Evolutionary conservation across 83 land plant genomes (phyloP), one percentile per base, ranked within the genome.

Genomic region (Thuja plicata): DNA sequence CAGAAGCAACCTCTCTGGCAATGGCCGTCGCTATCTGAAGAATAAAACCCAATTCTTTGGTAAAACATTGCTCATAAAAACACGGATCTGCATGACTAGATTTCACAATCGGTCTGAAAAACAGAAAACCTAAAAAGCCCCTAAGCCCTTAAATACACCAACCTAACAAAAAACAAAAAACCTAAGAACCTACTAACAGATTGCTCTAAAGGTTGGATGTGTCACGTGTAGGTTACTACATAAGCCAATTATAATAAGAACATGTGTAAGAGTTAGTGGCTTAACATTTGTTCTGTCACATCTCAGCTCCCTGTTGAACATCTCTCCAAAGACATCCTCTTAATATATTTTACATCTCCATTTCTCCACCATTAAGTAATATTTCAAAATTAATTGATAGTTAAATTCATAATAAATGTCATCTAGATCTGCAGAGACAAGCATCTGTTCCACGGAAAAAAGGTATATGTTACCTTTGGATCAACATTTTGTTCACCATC

Each of bases 1-100:
- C 95, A 81, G 95, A 87, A 50, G 99, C 98, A 88, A 97, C 97
- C 88, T 97, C 99, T 71, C 94, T 95, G 48, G 99, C 98, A 90
- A 97, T 96, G 9, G 99, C 85, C 99, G 96, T 97, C 13, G 98
- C 94, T 66, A 97, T 91, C 99, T 97, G 90, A 48, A 89, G 70
- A 24, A 81, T 16, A 86, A 74, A 45, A 87, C 11, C 84, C 79
- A 24, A 88, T 79, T 24, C 34, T 41, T 50, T 8, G 27, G 87
- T 45, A 34, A 85, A 52, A 62, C 35, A 88, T 55, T 57, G 27
- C 41, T 21, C n/a, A 41, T 55, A 10, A 86, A 55, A 12, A 86
- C 13, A 35, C 37, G 52, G 73, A 5, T 10, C 87, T 52, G 27
- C 73, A 52, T 52, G 87, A 37, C 70, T 52, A 86, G 50, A 70